Base-by-base conservation (phyloP, 2,329 filamentous ascomycete species). In the Cordyceps fumosorosea region DNA sequence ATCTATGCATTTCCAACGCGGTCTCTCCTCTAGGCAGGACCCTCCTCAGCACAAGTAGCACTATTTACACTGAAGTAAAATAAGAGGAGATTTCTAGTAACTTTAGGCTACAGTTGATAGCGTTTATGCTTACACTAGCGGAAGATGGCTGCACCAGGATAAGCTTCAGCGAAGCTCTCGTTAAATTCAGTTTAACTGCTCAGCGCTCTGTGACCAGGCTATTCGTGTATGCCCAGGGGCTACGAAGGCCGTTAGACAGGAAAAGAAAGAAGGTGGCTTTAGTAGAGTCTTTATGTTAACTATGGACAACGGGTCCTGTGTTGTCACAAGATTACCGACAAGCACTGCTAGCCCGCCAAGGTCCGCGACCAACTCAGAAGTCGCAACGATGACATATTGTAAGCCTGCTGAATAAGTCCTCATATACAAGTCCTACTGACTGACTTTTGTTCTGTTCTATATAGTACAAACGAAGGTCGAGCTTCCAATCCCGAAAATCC, bases 311-410 rank as follows among this genome's bases (percentile, higher is more conserved):
- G 53, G 20, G 2, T 44, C 34, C 29, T 32, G 8, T n/a, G 53
- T 56, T 4, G 37, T 44, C 14, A 22, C 53, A 5, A 56, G 40
- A 20, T 20, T 56, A 11, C 53, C 53, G 16, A 56, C 53, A 2
- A 29, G 53, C 10, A 56, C 44, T 42, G 37, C 53, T 44, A 34
- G 53, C 20, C 53, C 53, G 5, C 53, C 53, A n/a, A n/a, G 53
- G 5, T 44, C 44, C 3, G n/a, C 37, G 16, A 56, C 53, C 22
- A 56, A 56, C n/a, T 56, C 53, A 29, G 53, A 56, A 29, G 53
- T 56, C 37, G 53, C 53, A 20, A 56, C 53, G 4, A 44, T 56
- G 53, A 26, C 53, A 56, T 56, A 44, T 29, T 14, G 53, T 56
- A 56, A 44, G 40, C 50, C 11, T 22, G 7, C 6, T 20, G 3